Evolutionary conservation across 805 yeast genomes (phyloP).

Genomic region (Sugiyamaella floridensis): DNA sequence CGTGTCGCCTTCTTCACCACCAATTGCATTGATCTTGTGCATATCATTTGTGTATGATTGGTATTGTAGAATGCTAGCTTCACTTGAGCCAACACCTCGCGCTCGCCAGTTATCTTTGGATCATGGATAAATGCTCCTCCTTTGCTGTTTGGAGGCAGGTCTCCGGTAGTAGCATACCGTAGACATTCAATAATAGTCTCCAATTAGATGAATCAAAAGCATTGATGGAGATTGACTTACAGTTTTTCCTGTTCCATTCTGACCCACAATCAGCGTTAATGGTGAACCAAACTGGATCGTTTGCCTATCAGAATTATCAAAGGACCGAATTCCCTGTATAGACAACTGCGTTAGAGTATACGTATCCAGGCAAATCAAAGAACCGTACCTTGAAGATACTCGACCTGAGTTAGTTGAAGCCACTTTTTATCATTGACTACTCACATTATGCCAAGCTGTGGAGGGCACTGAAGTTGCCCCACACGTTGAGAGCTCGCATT

Average conservation of each 20-base stretch:
- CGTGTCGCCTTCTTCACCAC: conserved; percentile 50
- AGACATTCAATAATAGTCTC: conserved; percentile 86
- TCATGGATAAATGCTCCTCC: conserved; percentile 96
- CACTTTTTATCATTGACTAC: background rate
- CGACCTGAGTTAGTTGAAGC: conserved; percentile 10
- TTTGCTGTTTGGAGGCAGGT: conserved; percentile 88
- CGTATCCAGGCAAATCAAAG: background rate
- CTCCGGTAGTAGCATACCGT: conserved; percentile 91
- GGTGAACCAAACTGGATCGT: conserved; percentile 87
- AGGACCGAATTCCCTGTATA: conserved; percentile 85
- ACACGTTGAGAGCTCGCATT: too few relatives aligned
- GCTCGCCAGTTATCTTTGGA: conserved; percentile 62
- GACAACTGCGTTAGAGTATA: conserved; percentile 40
- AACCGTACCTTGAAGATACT: conserved; percentile 14
- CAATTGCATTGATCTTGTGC: conserved; percentile 78
- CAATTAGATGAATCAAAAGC: background rate
- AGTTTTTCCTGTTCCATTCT: conserved; percentile 94
- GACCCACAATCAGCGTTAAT: conserved; percentile 87
- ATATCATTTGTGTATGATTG: conserved; percentile 70
- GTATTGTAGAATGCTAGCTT: conserved; percentile 76
- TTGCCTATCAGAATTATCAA: conserved; percentile 77
- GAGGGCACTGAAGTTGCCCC: background rate
- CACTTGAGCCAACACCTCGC: conserved; percentile 81
- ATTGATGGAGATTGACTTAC: conserved; percentile 21
- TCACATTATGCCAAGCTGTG: background rate